Evolutionary conservation across 192 early-diverging fungal species (phyloP), one percentile per base, ranked within the genome.

Genomic region (Umbelopsis sp.): DNA sequence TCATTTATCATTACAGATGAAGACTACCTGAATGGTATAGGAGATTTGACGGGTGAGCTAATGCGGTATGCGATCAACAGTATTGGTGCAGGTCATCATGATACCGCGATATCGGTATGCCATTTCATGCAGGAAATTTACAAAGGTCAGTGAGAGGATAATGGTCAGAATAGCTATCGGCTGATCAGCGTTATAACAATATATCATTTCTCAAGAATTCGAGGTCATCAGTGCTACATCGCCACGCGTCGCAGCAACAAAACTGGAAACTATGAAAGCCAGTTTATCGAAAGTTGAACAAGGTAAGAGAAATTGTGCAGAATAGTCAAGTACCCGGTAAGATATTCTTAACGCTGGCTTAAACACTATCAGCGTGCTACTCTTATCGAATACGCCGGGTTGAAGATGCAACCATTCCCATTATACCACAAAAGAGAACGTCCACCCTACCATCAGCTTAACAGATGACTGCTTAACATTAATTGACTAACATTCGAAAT

Each of bases 11-110:
- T 87, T 10, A 76, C 84, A 12, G 74, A 82, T 14, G 78, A 84
- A 43, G 84, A 87, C 47, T 89, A 87, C 67, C 16, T 89, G 22
- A 67, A 85, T 4, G 87, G 87, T 20, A 68, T 89, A 16, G 86
- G 85, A 2, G 87, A 89, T 71, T 80, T 89, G 47, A 86, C 86
- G 2, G 87, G 87, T 36, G 87, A 89, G 54, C 62, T 89, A 21
- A 89, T 89, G 87, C 77, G 87, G 43, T 74, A 83, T 2, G 79
- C 79, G 5, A 88, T 88, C 70, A 89, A 89, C 70, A 72, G 74
- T 17, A 69, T 89, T 38, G 83, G 79, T 36, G 62, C 41, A 50
- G 76, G 80, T 4, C 70, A 81, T 26, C 66, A 68, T 59, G 74
- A 74, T 44, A 31, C 20, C 20, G 78, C 70, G 10, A 45, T 69